Percentiles rank a stretch among this genome's conserved stretches.
These are phyloP conservation scores for Aspergillus oerlinghausenensis DNA, from an alignment of 2,329 filamentous ascomycete species.

Conservation along the genomic window DNA sequence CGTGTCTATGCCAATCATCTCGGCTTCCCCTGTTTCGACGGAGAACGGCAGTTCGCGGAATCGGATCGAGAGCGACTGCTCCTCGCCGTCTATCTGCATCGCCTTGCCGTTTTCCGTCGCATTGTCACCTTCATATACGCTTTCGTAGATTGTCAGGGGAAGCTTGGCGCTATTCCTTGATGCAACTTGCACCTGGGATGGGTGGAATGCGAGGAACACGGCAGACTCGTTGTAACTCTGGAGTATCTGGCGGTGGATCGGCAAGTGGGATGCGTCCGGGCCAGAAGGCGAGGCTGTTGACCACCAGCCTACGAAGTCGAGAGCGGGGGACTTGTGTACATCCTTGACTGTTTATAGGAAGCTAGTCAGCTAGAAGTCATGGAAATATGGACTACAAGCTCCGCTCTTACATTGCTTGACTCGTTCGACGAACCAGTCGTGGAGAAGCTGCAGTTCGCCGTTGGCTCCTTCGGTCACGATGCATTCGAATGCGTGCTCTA, in stretches of 20 bases:
- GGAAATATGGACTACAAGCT: background rate
- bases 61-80: constrained; percentile 56
- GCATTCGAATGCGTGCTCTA: constrained; percentile 91
- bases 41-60: constrained; percentile 83
- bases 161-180: constrained; percentile 68
- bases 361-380: constrained; percentile 5
- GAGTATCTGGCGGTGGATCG: constrained; percentile 74
- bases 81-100: constrained; percentile 67
- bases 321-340: constrained; percentile 76
- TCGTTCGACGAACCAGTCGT: constrained; percentile 69
- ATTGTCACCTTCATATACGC: constrained; percentile 68
- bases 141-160: constrained; percentile 88
- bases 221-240: constrained; percentile 74
- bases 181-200: constrained; percentile 50
- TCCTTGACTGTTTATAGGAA: constrained; percentile 64
- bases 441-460: constrained; percentile 60
- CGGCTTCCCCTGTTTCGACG: constrained; percentile 89
- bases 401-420: constrained; percentile 71
- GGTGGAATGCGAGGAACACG: constrained; percentile 84
- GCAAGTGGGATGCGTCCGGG: constrained; percentile 62
- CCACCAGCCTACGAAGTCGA: constrained; percentile 92
- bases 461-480: constrained; percentile 50
- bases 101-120: constrained; percentile 54
- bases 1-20: constrained; percentile 97
- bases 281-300: constrained; percentile 69